A percentile compares a stretch with the other conserved stretches of the same genome.
Evolutionary conservation across 169 alveolate genomes (phyloP).

Genomic region (Plasmodium inui): DNA sequence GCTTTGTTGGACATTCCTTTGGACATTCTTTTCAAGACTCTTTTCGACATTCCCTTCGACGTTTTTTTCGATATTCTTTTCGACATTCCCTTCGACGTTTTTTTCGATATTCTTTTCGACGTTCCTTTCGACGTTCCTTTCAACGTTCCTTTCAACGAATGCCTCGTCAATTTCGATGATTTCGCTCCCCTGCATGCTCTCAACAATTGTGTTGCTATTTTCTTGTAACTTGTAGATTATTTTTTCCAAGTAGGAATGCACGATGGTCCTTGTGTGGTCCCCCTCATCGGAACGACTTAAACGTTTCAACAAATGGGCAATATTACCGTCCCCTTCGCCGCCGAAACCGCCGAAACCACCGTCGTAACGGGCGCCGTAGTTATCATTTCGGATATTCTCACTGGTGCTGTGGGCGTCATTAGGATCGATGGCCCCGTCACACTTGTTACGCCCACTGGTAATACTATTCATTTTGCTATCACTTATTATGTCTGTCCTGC

Average conservation of each 20-base stretch:
- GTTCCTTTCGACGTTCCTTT: background rate
- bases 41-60: background rate
- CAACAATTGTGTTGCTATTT: background rate
- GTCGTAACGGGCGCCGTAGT: background rate
- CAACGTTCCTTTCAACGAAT: background rate
- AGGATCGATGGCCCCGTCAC: background rate
- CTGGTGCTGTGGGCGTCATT: background rate
- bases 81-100: background rate
- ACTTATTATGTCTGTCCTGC: background rate
- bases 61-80: background rate
- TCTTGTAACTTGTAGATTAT: conserved; percentile 18
- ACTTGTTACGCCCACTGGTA: background rate
- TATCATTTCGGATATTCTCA: background rate
- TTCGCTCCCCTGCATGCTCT: background rate
- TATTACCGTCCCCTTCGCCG: background rate
- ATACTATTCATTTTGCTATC: background rate
- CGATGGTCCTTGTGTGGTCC: background rate
- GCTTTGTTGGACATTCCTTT: background rate
- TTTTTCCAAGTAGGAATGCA: conserved; percentile 7
- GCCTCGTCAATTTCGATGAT: background rate
- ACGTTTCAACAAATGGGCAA: background rate
- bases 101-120: background rate
- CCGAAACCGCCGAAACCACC: background rate
- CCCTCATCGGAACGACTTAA: background rate
- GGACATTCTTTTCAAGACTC: too few species aligned